Base-by-base conservation (phyloP, 345 rosid species). In the Capsella bursapastoris region DNA sequence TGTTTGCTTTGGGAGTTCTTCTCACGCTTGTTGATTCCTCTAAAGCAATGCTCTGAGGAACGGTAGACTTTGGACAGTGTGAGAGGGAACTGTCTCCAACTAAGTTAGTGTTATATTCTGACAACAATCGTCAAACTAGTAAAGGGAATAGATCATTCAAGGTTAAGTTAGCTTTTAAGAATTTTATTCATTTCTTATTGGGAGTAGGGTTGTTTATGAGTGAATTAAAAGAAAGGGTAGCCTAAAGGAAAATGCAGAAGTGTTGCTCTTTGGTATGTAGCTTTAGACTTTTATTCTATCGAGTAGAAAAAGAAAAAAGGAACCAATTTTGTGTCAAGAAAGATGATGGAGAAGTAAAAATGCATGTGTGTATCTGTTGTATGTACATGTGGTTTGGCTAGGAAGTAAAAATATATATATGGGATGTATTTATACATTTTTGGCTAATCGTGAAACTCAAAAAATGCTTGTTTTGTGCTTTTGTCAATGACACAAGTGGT, bases 91-190 rank as follows among this genome's bases (percentile, higher is more conserved):
- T 25, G 31, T 34, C 6, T 15, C 38, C 25, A 13, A 15, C 41
- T 8, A 34, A 31, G 44, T 57, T 57, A 57, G 63, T 57, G 63
- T 57, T 57, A 57, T 35, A 34, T 57, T 57, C 63, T 57, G 63
- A 57, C 63, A 57, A 22, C 37, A 57, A 31, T 37, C 61, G 2
- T 3, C n/a, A 32, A 13, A 15, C 18, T 13, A 32, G 41, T 57
- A 14, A 44, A 57, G 41, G 18, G 8, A 57, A 34, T 14, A 57
- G 13, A 57, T 34, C 25, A 34, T 34, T 57, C 14, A 51, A 51
- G 56, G 14, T 51, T 22, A 22, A 22, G 0, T 22, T 51, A 51
- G 56, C 31, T 8, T 8, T 51, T 9, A 10, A 32, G 37, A 7
- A 34, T 14, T 57, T 35, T 15, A 57, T 57, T 57, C 63, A 57